Conservation (phyloP, 1,139 yeast genomes). For the Neolecta irregularis region DNA sequence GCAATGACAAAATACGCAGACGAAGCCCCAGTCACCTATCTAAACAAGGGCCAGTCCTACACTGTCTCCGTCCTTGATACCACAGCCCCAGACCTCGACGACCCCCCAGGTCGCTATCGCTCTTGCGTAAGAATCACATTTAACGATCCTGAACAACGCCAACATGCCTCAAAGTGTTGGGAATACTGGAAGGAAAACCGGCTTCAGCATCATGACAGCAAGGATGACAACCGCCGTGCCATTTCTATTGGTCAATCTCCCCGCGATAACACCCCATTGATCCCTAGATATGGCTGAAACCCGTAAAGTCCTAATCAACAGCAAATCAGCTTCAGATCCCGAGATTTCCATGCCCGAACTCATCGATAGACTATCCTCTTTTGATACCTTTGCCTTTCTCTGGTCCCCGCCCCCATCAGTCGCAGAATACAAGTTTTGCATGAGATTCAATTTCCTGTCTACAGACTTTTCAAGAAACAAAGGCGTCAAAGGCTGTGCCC, state of each 20-base stretch:
- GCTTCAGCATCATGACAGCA: not conserved
- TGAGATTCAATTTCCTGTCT: slow-evolving; percentile 2
- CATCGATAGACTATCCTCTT: too few relatives aligned
- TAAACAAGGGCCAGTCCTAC: slow-evolving; percentile 2
- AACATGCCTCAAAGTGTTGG: slow-evolving; percentile 3
- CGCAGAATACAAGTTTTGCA: not conserved
- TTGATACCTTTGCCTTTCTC: slow-evolving; percentile 1
- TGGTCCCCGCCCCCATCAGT: slow-evolving; percentile 1
- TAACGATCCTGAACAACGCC: slow-evolving; percentile 1
- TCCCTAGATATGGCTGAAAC: too few relatives aligned
- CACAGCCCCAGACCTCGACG: too few relatives aligned
- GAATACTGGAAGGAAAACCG: slow-evolving; percentile 4
- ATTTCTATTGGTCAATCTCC: too few relatives aligned
- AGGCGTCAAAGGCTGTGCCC: slow-evolving; percentile 4
- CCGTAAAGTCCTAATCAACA: too few relatives aligned
- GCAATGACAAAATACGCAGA: not conserved
- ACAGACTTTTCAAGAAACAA: slow-evolving; percentile 4
- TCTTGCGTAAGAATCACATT: not conserved
- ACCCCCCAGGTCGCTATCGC: slow-evolving; percentile 4
- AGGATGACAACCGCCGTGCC: not conserved
- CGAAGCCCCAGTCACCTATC: slow-evolving; percentile 2
- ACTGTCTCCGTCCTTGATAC: not conserved
- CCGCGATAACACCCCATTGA: too few relatives aligned
- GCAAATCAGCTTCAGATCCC: too few relatives aligned
- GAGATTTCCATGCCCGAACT: too few relatives aligned